Evolutionary conservation across 805 yeast species (phyloP).

Genomic region (Debaryomyces castellii): DNA sequence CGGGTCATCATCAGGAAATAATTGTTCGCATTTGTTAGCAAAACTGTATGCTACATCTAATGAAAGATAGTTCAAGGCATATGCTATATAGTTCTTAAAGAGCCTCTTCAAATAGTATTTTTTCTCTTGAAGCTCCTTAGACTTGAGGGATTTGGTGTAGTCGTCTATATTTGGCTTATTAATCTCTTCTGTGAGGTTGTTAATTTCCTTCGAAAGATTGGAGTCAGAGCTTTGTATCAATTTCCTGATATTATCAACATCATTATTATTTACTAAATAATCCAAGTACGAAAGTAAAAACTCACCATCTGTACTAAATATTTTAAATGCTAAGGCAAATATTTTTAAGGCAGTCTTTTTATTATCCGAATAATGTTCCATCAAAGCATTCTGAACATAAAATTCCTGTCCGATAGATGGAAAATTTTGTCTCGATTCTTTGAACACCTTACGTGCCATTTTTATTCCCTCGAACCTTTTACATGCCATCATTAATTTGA

Average conservation of each 20-base stretch:
- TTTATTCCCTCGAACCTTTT: slow-evolving; percentile 68
- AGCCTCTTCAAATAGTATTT: slow-evolving; percentile 29
- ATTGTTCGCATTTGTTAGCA: slow-evolving; percentile 62
- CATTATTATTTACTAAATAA: slow-evolving; percentile 66
- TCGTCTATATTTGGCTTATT: slow-evolving; percentile 36
- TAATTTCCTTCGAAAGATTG: slow-evolving; percentile 41
- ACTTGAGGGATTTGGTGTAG: slow-evolving; percentile 41
- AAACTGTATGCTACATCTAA: slow-evolving; percentile 63
- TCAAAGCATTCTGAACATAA: slow-evolving; percentile 75
- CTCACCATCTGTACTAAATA: slow-evolving; percentile 51
- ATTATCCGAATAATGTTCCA: slow-evolving; percentile 73
- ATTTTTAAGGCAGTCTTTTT: slow-evolving; percentile 70
- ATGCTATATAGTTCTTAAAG: slow-evolving; percentile 53
- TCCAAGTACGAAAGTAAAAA: slow-evolving; percentile 70
- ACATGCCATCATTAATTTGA: slow-evolving; percentile 66
- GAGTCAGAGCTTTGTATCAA: slow-evolving; percentile 77
- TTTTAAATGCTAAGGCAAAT: slow-evolving; percentile 75
- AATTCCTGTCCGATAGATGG: slow-evolving; percentile 68
- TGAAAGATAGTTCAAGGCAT: slow-evolving; percentile 71
- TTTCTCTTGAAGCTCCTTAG: slow-evolving; percentile 19
- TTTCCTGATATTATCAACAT: slow-evolving; percentile 74
- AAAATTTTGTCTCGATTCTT: slow-evolving; percentile 61
- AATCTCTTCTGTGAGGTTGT: slow-evolving; percentile 23
- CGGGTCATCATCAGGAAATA: slow-evolving; percentile 61
- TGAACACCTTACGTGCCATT: slow-evolving; percentile 72